phyloP scores from a whole-genome alignment of 306 rosid species.

The Herpetospermum pedunculosum region DNA sequence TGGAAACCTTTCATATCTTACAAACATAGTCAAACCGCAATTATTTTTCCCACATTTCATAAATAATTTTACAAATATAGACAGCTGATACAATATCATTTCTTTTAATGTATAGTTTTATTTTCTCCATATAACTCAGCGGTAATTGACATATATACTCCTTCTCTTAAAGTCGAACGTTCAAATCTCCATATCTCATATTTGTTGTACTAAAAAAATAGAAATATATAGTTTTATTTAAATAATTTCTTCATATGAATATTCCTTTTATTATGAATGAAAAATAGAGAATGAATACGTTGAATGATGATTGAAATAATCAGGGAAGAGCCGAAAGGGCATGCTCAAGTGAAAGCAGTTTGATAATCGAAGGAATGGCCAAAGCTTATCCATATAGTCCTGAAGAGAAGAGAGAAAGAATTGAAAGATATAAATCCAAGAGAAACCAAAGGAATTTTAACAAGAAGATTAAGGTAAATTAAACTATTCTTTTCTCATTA shows the following conservation, averaged over 20 bases:
- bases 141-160: too few species aligned
- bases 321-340: slow-evolving; percentile 32
- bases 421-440: slow-evolving; percentile 75
- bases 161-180: too few species aligned
- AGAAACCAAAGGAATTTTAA: slow-evolving; percentile 77
- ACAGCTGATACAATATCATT: neutral
- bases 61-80: neutral
- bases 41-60: neutral
- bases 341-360: slow-evolving; percentile 54
- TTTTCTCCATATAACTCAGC: too few species aligned
- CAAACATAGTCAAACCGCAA: neutral
- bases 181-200: too few species aligned
- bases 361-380: slow-evolving; percentile 86
- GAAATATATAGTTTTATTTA: too few species aligned
- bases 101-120: too few species aligned
- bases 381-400: slow-evolving; percentile 61
- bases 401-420: slow-evolving; percentile 71
- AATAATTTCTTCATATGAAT: neutral
- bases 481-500: neutral
- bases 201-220: too few species aligned
- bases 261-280: neutral
- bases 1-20: neutral
- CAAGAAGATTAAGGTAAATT: slow-evolving; percentile 87
- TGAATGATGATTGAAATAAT: neutral
- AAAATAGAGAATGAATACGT: neutral